Base-by-base conservation (phyloP, 83 land plant genomes). In the Larix sibirica region DNA sequence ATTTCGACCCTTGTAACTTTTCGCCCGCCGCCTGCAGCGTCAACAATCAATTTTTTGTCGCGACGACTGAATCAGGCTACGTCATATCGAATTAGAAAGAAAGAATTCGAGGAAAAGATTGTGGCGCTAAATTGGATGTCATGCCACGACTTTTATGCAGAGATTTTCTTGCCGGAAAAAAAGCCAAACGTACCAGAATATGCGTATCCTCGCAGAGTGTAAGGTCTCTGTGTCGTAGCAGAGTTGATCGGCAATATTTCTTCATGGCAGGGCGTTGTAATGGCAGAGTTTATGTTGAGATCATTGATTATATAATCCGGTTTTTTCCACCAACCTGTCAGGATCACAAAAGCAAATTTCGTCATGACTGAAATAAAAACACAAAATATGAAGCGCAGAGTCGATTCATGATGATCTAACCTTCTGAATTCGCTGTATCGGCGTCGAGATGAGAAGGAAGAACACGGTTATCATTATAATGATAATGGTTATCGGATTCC, bases 301-400 rank as follows among this genome's bases (percentile, higher is more conserved):
- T 97, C 98, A 79, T 97, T 97, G 70, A 97, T 97, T 26, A 97
- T 91, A 85, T 91, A 88, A 31, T 97, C 98, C 38, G 99, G 99
- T 70, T 88, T 94, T 73, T 94, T 91, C 99, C 99, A 97, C 99
- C 99, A 97, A 0, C 94, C 99, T 97, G 86, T 83, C 54, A 74
- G 1, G 50, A 47, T 0, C 6, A 6, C 2, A 54, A 54, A 13
- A 12, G 13, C 14, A 54, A 54, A 54, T 54, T 54, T 54, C 58
- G 58, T 54, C 58, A 54, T 2, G 58, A 54, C 58, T 2, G 16
- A 54, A 14, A 54, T 54, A 54, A 54, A 54, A 28, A 28, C 28
- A 54, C 58, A 54, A 54, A 54, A 54, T 54, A 54, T 12, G 13
- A 50, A 12, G 12, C 12, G 12, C 56, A 50, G 56, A 50, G 56